These are phyloP conservation scores for Pisolithus thermaeus DNA, from an alignment of 1,284 basidiomycete genomes.

Conservation along the genomic window DNA sequence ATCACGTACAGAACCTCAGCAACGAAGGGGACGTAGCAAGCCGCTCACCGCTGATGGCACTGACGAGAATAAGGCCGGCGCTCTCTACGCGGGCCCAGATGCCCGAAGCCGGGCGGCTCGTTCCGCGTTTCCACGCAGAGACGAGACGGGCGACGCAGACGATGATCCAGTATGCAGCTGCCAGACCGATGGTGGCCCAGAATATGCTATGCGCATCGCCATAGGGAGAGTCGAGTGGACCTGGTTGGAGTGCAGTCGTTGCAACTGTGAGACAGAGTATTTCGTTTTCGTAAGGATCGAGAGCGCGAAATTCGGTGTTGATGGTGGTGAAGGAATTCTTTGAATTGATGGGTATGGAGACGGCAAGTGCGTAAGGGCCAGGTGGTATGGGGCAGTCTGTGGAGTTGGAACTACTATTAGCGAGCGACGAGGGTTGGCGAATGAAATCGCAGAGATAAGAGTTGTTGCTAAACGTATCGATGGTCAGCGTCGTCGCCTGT, in stretches of 20 bases:
- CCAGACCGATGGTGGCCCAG: constrained; percentile 75
- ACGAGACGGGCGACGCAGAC: constrained; percentile 75
- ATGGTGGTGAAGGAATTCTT: constrained; percentile 79
- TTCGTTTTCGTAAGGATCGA: constrained; percentile 78
- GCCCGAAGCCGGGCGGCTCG: constrained; percentile 50
- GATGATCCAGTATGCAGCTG: constrained; percentile 77
- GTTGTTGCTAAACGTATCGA: constrained; percentile 64
- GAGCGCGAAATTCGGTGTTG: constrained; percentile 78
- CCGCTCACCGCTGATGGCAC: constrained; percentile 87
- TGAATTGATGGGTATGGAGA: constrained; percentile 65
- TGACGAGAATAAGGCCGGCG: constrained; percentile 83
- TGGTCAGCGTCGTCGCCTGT: constrained; percentile 73
- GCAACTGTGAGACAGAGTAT: constrained; percentile 78
- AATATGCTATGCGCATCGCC: constrained; percentile 77
- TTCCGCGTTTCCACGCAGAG: constrained; percentile 76
- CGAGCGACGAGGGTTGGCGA: constrained; percentile 67
- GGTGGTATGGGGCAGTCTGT: constrained; percentile 70
- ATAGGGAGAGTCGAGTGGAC: constrained; percentile 45
- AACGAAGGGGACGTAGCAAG: constrained; percentile 82
- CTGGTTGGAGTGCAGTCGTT: constrained; percentile 71
- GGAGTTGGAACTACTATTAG: constrained; percentile 31
- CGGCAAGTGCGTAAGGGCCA: constrained; percentile 79
- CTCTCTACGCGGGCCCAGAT: constrained; percentile 70
- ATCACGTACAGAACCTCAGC: constrained; percentile 74
- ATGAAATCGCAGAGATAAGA: constrained; percentile 73